Percentiles rank a stretch among this genome's conserved stretches.
These are phyloP conservation scores for Botrytis tulipae DNA, from an alignment of 2,329 filamentous ascomycete genomes.

Conservation along the genomic window DNA sequence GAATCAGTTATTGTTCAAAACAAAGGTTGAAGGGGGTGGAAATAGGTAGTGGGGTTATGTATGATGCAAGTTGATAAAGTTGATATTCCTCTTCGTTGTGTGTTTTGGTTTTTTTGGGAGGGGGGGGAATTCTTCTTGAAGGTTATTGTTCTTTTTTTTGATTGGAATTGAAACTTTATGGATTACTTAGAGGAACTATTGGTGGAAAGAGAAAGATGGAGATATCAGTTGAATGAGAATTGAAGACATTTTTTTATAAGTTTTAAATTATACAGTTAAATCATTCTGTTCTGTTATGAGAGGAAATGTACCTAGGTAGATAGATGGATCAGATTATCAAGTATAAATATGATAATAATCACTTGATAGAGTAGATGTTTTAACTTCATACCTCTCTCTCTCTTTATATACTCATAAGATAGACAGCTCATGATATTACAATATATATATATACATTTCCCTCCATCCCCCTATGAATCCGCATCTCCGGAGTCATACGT, in stretches of 20 bases:
- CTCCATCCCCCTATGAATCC: not conserved
- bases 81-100: conserved; percentile 5
- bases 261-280: not conserved
- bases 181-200: not conserved
- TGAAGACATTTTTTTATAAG: not conserved
- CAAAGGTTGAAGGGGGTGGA: conserved; percentile 31
- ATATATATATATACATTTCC: too few species aligned
- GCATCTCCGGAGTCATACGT: not conserved
- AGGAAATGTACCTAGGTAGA: too few species aligned
- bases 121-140: too few species aligned
- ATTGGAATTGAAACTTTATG: not conserved
- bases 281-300: too few species aligned
- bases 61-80: conserved; percentile 9
- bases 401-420: not conserved
- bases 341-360: too few species aligned
- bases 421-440: too few species aligned
- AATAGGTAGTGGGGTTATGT: conserved; percentile 11
- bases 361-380: too few species aligned
- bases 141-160: not conserved
- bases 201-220: not conserved
- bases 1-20: conserved; percentile 30
- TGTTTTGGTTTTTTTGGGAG: not conserved
- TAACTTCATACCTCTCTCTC: not conserved
- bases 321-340: too few species aligned
- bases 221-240: not conserved